Conservation (phyloP, 192 early-diverging fungal species). For the Coemansia sp. region DNA sequence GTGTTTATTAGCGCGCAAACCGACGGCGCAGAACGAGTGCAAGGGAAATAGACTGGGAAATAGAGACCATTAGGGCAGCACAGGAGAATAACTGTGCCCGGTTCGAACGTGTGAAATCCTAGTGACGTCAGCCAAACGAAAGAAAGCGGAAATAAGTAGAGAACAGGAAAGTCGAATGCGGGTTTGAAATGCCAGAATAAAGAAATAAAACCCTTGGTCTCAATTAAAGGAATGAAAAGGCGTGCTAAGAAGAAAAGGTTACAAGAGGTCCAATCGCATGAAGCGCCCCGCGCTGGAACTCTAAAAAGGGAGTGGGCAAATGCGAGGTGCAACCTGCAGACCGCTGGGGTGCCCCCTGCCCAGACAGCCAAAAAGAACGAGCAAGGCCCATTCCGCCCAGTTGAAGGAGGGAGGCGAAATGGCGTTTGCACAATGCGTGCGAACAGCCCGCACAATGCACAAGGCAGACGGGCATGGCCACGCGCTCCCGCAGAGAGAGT, state of each 20-base stretch:
- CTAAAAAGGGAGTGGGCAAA: constrained; percentile 2
- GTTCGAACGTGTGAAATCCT: not conserved
- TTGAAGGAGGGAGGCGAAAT: no score
- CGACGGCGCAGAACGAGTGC: not conserved
- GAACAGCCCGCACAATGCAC: constrained; percentile 15
- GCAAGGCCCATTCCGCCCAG: not conserved
- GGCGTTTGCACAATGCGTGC: constrained; percentile 9
- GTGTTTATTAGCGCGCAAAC: not conserved
- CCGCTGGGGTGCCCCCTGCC: not conserved
- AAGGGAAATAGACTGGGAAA: not conserved
- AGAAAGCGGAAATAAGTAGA: not conserved
- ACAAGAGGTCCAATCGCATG: not conserved
- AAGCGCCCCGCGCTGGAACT: constrained; percentile 9
- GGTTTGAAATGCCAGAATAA: constrained; percentile 4
- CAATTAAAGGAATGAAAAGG: constrained; percentile 5
- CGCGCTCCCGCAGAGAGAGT: not conserved
- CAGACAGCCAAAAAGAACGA: not conserved
- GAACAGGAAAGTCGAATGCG: not conserved
- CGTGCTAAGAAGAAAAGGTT: not conserved
- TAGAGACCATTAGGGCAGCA: constrained; percentile 13
- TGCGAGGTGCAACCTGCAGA: constrained; percentile 9
- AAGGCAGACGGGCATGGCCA: constrained; percentile 8
- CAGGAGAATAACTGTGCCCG: not conserved
- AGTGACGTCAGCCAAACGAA: constrained; percentile 5
- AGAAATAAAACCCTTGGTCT: not conserved